A percentile compares a stretch with the other conserved stretches of the same genome.
Conservation (phyloP, 2,329 filamentous ascomycete species). For the Curvularia lunata region DNA sequence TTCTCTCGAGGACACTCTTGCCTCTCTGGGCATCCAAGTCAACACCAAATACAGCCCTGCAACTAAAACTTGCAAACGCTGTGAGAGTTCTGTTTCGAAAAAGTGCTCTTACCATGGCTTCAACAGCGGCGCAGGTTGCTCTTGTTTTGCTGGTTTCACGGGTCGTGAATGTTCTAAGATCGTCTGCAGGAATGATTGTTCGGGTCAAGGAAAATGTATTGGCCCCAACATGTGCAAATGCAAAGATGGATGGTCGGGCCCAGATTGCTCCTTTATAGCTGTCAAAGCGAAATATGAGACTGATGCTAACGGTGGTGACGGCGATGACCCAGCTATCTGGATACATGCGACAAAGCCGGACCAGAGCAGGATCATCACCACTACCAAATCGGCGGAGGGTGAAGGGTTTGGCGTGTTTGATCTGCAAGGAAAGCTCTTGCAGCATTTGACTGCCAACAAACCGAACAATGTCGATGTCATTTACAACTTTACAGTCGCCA, state of each 20-base stretch:
- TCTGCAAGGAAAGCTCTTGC: constrained; percentile 56
- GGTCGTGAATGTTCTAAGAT: constrained; percentile 29
- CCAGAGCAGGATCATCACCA: constrained; percentile 59
- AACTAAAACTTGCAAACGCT: constrained; percentile 25
- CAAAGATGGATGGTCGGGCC: constrained; percentile 32
- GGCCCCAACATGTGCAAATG: constrained; percentile 40
- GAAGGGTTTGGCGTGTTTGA: constrained; percentile 60
- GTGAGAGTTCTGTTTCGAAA: constrained; percentile 21
- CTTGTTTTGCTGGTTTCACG: constrained; percentile 37
- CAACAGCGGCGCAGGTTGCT: constrained; percentile 14
- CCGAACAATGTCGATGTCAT: constrained; percentile 64
- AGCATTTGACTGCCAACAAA: constrained; percentile 54
- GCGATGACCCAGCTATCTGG: constrained; percentile 44
- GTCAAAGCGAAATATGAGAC: constrained; percentile 42
- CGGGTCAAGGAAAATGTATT: constrained; percentile 33
- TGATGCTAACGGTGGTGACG: constrained; percentile 43
- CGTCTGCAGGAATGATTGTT: constrained; percentile 37
- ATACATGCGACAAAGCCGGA: constrained; percentile 41
- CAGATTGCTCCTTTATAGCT: constrained; percentile 38
- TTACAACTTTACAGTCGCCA: constrained; percentile 56
- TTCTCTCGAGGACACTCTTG: constrained; percentile 25
- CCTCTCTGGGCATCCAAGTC: constrained; percentile 21
- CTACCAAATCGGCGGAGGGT: constrained; percentile 58
- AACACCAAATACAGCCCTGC: constrained; percentile 32
- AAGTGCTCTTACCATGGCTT: constrained; percentile 35